Evolutionary conservation across 139 green algal species (phyloP).

Genomic region (Diplosphaera chodatii): DNA sequence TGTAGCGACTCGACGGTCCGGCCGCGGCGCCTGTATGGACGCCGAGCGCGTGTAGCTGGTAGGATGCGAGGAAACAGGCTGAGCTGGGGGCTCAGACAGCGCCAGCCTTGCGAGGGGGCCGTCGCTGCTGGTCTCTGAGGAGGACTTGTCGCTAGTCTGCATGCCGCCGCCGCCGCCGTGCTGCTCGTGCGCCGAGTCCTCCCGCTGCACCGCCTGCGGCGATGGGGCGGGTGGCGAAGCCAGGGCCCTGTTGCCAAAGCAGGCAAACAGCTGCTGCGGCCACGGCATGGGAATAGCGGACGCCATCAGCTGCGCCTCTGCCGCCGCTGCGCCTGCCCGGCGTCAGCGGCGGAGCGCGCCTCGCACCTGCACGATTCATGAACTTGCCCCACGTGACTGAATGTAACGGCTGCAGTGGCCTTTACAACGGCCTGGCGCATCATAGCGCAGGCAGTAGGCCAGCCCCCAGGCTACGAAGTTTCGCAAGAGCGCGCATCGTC

Average conservation of each 20-base stretch:
- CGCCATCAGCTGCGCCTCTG: neutral
- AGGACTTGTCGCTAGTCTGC: neutral
- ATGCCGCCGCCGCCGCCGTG: neutral
- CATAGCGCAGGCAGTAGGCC: too few species aligned
- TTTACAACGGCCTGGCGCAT: too few species aligned
- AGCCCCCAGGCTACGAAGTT: too few species aligned
- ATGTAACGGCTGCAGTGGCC: too few species aligned
- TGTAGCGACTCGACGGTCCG: neutral
- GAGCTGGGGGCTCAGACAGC: neutral
- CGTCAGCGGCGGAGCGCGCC: too few species aligned
- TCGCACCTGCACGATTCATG: too few species aligned
- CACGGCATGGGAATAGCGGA: neutral
- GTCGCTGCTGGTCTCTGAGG: neutral
- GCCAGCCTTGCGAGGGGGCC: neutral
- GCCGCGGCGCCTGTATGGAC: neutral
- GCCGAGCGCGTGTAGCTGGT: neutral
- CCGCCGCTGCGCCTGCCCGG: too few species aligned
- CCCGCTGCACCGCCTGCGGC: too few species aligned
- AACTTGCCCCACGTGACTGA: too few species aligned
- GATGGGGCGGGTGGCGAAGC: too few species aligned
- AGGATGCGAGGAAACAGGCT: too few species aligned
- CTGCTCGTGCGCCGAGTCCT: neutral
- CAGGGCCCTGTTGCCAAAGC: neutral
- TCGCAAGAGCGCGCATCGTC: too few species aligned
- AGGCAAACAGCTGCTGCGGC: neutral